Conservation (phyloP, 768 basidiomycete genomes). For the Pulveroboletus ravenelii region DNA sequence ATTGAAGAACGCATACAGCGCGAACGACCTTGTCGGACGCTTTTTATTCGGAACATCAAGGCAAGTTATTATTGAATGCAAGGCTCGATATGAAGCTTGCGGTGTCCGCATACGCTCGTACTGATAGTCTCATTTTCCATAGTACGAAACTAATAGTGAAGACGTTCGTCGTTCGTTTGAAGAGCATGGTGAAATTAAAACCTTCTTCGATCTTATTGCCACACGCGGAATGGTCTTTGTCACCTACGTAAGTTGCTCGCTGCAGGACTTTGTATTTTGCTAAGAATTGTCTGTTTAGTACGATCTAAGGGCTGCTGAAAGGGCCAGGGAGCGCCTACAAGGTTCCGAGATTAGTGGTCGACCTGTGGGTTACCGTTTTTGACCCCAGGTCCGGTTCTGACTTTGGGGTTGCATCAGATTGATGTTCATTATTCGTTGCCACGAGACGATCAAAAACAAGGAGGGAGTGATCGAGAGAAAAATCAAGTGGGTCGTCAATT, state of each 20-base stretch:
- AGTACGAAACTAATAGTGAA: constrained; percentile 89
- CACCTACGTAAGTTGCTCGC: constrained; percentile 76
- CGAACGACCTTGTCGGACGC: constrained; percentile 90
- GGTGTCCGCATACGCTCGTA: neutral
- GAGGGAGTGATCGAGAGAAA: constrained; percentile 59
- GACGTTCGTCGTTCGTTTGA: constrained; percentile 84
- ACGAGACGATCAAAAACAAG: constrained; percentile 72
- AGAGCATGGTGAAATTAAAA: constrained; percentile 93
- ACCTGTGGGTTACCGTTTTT: constrained; percentile 57
- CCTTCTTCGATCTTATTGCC: constrained; percentile 91
- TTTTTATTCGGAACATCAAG: constrained; percentile 98
- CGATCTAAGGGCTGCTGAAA: constrained; percentile 89
- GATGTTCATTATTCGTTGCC: constrained; percentile 98
- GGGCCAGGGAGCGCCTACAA: constrained; percentile 87
- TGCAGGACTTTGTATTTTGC: constrained; percentile 7
- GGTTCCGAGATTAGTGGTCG: constrained; percentile 83
- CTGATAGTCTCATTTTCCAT: constrained; percentile 17
- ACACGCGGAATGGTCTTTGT: constrained; percentile 99
- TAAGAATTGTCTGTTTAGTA: constrained; percentile 47
- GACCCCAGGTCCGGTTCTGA: neutral
- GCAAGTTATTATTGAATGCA: constrained; percentile 49
- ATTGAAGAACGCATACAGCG: constrained; percentile 93
- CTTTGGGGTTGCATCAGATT: constrained; percentile 51
- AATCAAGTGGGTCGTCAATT: constrained; percentile 60
- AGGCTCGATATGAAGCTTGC: constrained; percentile 9